A percentile compares a stretch with the other conserved stretches of the same genome.
Conservation (phyloP, 164 flowering plant genomes). For the Dillenia turbinata region DNA sequence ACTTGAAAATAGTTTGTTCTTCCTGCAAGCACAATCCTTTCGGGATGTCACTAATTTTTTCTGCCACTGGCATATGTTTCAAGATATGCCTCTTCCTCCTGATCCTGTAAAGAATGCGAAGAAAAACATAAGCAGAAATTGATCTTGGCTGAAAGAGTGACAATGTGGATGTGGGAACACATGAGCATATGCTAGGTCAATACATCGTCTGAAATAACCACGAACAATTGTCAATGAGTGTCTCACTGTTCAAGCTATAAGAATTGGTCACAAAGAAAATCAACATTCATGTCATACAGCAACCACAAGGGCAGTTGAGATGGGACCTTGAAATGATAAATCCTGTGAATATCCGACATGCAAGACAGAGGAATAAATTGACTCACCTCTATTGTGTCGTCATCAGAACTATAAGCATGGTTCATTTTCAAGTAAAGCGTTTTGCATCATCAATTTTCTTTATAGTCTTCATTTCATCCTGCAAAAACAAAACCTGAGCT, state of each 20-base stretch:
- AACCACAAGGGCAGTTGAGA: too few species aligned
- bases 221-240: too few species aligned
- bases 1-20: too few species aligned
- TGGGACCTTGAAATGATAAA: too few species aligned
- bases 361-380: not conserved
- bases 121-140: not conserved
- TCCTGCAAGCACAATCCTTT: too few species aligned
- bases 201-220: too few species aligned
- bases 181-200: too few species aligned
- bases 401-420: constrained; percentile 27
- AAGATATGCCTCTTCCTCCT: constrained; percentile 51
- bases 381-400: constrained; percentile 43
- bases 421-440: constrained; percentile 26
- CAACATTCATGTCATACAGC: too few species aligned
- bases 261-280: too few species aligned
- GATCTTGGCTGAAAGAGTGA: not conserved
- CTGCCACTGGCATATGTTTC: constrained; percentile 23
- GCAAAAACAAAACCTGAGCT: constrained; percentile 3
- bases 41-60: too few species aligned
- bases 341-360: too few species aligned
- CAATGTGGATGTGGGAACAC: not conserved
- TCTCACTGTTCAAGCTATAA: too few species aligned
- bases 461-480: constrained; percentile 43
- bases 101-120: constrained; percentile 22
- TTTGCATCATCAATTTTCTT: constrained; percentile 34